phyloP scores from a whole-genome alignment of 331 rosid genomes.

The Quercus lobata region DNA sequence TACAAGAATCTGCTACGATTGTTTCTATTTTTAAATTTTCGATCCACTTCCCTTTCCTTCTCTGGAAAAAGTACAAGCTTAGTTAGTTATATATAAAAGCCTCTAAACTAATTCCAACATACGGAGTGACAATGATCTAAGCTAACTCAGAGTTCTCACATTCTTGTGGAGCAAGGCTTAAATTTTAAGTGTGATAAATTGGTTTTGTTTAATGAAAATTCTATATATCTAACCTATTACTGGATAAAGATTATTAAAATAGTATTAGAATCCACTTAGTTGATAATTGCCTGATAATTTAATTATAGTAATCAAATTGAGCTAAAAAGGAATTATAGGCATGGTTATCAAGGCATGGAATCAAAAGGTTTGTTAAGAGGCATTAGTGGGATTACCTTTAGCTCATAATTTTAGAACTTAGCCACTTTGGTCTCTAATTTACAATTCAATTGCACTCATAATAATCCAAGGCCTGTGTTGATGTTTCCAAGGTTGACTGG shows the following conservation, averaged over 20 bases:
- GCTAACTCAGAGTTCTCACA: background rate
- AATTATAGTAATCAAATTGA: background rate
- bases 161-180: background rate
- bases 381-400: background rate
- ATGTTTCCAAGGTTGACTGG: background rate
- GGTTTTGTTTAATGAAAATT: no score
- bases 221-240: no score
- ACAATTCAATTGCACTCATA: constrained; percentile 15
- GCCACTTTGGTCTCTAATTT: background rate
- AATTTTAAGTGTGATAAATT: background rate
- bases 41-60: background rate
- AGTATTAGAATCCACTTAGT: background rate
- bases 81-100: background rate
- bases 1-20: background rate
- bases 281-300: background rate
- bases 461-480: background rate
- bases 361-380: background rate
- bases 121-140: background rate
- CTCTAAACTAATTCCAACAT: background rate
- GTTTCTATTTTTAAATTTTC: background rate
- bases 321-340: background rate
- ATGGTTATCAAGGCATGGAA: background rate
- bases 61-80: background rate
- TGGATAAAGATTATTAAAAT: background rate
- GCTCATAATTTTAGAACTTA: no score